These are phyloP conservation scores for Uronychia setigera DNA, from an alignment of 73 alveolate species.

Conservation along the genomic window DNA sequence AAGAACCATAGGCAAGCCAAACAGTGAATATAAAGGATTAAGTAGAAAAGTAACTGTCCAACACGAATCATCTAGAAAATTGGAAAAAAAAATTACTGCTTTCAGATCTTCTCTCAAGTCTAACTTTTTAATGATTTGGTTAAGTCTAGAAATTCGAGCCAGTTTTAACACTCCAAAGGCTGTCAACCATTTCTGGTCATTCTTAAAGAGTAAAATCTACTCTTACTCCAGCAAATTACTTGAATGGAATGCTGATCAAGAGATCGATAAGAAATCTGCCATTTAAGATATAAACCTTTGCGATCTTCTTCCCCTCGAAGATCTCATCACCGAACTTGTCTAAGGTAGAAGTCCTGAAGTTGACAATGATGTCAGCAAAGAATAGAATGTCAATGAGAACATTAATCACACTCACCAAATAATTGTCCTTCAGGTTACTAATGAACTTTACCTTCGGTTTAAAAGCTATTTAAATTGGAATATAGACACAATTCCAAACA, in stretches of 20 bases:
- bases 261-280: conserved; percentile 25
- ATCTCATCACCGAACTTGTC: conserved; percentile 49
- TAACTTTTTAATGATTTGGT: conserved; percentile 34
- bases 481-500: conserved; percentile 43
- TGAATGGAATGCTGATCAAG: conserved; percentile 53
- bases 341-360: conserved; percentile 42
- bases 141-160: conserved; percentile 22
- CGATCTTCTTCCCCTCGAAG: not conserved
- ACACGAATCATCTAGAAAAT: not conserved
- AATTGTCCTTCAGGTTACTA: not conserved
- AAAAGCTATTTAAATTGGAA: conserved; percentile 54
- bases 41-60: conserved; percentile 6
- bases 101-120: conserved; percentile 44
- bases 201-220: conserved; percentile 17
- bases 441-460: conserved; percentile 3
- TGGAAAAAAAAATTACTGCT: not conserved
- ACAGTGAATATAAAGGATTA: conserved; percentile 35
- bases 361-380: conserved; percentile 37
- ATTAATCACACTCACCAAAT: not conserved
- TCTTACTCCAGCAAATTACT: conserved; percentile 13
- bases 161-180: conserved; percentile 23
- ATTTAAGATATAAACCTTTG: conserved; percentile 6
- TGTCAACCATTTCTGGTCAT: conserved; percentile 7
- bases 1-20: conserved; percentile 29
- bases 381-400: conserved; percentile 37